Evolutionary conservation across 2,329 filamentous ascomycete species (phyloP).

Genomic region (Lithohypha guttulata): DNA sequence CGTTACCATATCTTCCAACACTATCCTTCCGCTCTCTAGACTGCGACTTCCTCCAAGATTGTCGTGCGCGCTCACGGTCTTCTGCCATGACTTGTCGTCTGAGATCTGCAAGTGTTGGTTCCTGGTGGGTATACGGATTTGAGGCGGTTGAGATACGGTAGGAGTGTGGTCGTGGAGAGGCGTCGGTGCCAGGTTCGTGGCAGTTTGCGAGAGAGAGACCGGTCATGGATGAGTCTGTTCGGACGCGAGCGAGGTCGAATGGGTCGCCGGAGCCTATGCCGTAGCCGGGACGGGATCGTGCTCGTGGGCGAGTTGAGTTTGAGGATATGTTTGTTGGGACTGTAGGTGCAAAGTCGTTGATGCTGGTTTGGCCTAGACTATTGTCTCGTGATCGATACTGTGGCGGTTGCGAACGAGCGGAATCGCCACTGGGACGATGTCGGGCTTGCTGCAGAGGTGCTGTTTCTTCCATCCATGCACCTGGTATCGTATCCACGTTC

Average conservation of each 20-base stretch:
- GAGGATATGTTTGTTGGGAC: neutral
- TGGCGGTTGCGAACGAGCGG: neutral
- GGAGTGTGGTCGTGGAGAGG: neutral
- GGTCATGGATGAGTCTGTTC: constrained; percentile 3
- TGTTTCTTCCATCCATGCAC: neutral
- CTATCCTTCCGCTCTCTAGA: neutral
- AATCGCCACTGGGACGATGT: constrained; percentile 1
- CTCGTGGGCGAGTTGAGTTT: neutral
- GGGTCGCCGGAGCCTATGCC: constrained; percentile 3
- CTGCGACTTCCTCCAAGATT: neutral
- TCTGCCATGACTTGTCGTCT: constrained; percentile 1
- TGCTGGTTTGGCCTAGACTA: neutral
- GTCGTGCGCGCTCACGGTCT: neutral
- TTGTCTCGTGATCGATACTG: neutral
- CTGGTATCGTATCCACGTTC: neutral
- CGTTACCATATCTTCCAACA: neutral
- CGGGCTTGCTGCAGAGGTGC: neutral
- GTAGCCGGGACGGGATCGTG: neutral
- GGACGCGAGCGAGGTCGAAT: constrained; percentile 2
- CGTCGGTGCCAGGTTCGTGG: neutral
- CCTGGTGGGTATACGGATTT: neutral
- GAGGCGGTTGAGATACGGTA: neutral
- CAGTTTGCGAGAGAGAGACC: constrained; percentile 5
- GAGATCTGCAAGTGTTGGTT: constrained; percentile 2
- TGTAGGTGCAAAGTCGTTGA: constrained; percentile 1